Base-by-base conservation (phyloP, 1,284 basidiomycete species). In the Cryptococcus sp. region DNA sequence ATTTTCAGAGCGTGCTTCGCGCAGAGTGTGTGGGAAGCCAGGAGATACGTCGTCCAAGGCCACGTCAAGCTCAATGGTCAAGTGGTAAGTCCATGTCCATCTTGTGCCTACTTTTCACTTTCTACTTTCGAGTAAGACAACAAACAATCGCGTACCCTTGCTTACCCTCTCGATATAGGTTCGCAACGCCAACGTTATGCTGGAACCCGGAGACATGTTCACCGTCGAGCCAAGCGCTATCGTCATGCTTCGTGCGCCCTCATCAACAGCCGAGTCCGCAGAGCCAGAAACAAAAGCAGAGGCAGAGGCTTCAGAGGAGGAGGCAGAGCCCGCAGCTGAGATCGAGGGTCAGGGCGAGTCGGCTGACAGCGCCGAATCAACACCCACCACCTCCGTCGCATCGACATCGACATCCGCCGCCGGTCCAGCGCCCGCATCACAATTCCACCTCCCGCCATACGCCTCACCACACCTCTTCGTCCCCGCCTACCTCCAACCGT, bases 201-300 rank as follows among this genome's bases (percentile, higher is more conserved):
- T 99, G 23, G 88, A 92, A 47, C 94, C 94, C 1, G 94, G 95
- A 22, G 96, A 99, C 78, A 87, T 99, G 84, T 85, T 98, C 59
- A 86, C 91, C 16, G 89, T 99, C 40, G 85, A 95, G 65, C 93
- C 94, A 0, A 74, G 78, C 15, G 87, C 88, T 6, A 90, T 99
- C 41, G 84, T 87, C 13, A 90, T 96, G 81, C 80, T 94, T 44
- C 46, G 47, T 49, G 38, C 20, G 13, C 19, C 53, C 35, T 65
- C 61, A 23, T 65, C 70, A 17, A 46, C 63, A 13, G 62, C n/a
- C 64, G 69, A 59, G 58, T 72, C 54, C 44, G 44, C 61, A 2
- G 56, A 41, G n/a, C 66, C 54, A 11, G 64, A 60, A 15, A 51
- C 53, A 1, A 67, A 58, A 44, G 41, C 59, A 3, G 65, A 54